Evolutionary conservation across 441 rosid species (phyloP).

Genomic region (Manihot esculenta): DNA sequence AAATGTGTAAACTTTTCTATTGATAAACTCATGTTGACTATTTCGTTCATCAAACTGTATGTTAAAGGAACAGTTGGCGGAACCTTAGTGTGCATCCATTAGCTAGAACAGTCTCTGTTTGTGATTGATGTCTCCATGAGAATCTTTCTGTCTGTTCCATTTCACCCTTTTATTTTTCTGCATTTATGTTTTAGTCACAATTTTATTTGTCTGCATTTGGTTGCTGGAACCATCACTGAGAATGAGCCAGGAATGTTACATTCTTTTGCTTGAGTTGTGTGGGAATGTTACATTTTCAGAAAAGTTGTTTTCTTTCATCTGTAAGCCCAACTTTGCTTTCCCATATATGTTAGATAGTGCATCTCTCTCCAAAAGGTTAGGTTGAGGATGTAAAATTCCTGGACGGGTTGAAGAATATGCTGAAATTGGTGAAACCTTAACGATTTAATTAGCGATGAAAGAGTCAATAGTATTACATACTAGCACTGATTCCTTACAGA

Average conservation of each 20-base stretch:
- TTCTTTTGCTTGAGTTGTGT: too few species aligned
- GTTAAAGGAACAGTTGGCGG: background rate
- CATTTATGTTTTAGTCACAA: background rate
- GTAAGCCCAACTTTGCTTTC: background rate
- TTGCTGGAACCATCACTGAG: too few species aligned
- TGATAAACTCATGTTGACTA: background rate
- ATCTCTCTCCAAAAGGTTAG: background rate
- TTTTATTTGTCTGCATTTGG: background rate
- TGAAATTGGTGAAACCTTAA: background rate
- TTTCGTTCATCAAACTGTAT: background rate
- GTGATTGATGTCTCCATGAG: background rate
- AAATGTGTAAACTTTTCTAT: background rate
- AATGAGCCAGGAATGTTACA: background rate
- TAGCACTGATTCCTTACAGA: background rate
- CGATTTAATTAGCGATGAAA: background rate
- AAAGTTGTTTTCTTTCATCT: background rate
- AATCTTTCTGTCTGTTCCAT: background rate
- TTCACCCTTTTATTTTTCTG: background rate
- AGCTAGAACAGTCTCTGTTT: background rate
- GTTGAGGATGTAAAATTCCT: background rate
- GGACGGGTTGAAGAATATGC: background rate
- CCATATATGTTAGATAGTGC: background rate
- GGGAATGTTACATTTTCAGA: too few species aligned
- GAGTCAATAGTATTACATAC: background rate
- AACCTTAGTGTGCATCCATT: background rate